These are phyloP conservation scores for Bothriochloa decipiens DNA, from an alignment of 176 grass and related monocot genomes.

Conservation along the genomic window DNA sequence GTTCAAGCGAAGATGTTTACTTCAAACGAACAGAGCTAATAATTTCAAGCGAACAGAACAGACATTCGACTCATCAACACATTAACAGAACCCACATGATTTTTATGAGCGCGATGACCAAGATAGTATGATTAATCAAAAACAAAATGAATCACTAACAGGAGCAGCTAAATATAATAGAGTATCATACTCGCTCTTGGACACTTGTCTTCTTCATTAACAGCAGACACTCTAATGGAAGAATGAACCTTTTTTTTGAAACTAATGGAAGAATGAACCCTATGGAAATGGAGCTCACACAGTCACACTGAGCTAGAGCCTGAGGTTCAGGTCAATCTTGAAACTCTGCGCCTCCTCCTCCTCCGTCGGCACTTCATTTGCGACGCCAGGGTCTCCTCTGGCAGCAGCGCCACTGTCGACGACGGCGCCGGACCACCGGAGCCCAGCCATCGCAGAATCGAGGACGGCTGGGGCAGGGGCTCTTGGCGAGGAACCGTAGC, in stretches of 20 bases:
- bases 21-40: no score
- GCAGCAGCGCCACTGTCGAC: neutral
- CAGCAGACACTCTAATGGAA: neutral
- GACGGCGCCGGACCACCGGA: neutral
- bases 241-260: no score
- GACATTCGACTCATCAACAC: no score
- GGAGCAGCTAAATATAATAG: no score
- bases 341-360: conserved; percentile 15
- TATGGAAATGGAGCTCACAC: neutral
- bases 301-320: conserved; percentile 19
- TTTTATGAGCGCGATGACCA: no score
- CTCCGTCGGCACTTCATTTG: conserved; percentile 4
- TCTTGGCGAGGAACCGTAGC: conserved; percentile 4
- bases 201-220: neutral
- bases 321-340: conserved; percentile 52
- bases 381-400: neutral
- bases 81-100: no score
- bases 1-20: no score
- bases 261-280: conserved; percentile 10
- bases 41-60: no score
- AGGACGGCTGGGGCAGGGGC: neutral
- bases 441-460: neutral
- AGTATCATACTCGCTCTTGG: no score
- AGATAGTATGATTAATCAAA: no score
- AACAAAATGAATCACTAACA: no score